Conservation (phyloP, 306 rosid genomes). For the Pyrus betulifolia region DNA sequence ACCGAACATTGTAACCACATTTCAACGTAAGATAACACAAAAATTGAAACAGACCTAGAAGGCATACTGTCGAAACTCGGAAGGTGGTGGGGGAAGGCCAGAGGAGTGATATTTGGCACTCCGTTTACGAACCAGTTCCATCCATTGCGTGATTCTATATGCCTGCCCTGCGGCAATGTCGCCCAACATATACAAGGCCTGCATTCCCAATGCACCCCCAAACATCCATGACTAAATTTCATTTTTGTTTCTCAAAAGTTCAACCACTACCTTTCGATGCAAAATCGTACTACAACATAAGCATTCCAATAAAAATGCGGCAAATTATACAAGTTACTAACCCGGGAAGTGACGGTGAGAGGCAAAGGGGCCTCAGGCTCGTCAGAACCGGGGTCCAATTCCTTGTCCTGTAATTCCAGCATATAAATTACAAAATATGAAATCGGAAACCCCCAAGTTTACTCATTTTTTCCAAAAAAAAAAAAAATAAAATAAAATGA, state of each 20-base stretch:
- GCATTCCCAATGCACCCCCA: slow-evolving; percentile 20
- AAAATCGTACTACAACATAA: neutral
- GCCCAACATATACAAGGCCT: slow-evolving; percentile 86
- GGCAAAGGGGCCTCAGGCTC: slow-evolving; percentile 65
- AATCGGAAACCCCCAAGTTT: neutral
- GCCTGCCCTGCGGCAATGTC: slow-evolving; percentile 80
- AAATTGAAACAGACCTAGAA: slow-evolving; percentile 37
- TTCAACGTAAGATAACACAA: neutral
- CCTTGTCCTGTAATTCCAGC: slow-evolving; percentile 45
- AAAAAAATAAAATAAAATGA: neutral
- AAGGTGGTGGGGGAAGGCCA: slow-evolving; percentile 56
- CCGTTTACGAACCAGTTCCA: slow-evolving; percentile 86
- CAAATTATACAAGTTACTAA: slow-evolving; percentile 2
- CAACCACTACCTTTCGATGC: neutral
- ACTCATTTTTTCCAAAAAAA: neutral
- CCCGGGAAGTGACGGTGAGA: slow-evolving; percentile 74
- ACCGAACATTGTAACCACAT: neutral
- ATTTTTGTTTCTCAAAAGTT: neutral
- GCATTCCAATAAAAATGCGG: neutral
- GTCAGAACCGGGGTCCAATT: slow-evolving; percentile 32
- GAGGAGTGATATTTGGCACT: slow-evolving; percentile 50
- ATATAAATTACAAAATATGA: neutral
- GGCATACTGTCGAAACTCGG: slow-evolving; percentile 27
- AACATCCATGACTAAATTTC: neutral
- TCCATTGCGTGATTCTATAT: slow-evolving; percentile 79